Base-by-base conservation (phyloP, 1,284 basidiomycete species). In the Lentinula novae-zelandiae region DNA sequence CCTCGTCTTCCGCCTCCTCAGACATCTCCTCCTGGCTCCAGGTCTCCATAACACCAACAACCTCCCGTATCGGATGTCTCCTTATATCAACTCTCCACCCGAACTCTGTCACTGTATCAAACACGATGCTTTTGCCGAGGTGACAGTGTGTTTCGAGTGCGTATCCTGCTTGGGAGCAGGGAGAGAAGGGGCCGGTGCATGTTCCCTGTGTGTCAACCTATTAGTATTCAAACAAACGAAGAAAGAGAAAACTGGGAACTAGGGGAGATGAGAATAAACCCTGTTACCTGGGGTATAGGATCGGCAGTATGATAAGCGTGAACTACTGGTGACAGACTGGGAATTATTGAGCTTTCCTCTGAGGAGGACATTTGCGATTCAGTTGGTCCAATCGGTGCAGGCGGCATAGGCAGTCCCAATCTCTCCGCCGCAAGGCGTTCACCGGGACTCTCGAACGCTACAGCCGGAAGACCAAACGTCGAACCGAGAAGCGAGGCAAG, bases 361-460 rank as follows among this genome's bases (percentile, higher is more conserved):
- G 27, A 5, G 44, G 5, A 46, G 12, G 12, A 42, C 8, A 46
- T 46, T 20, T 20, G 63, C 50, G 31, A 46, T 46, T 4, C 36
- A 8, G 12, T 9, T 38, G 12, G 36, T 12, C 22, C 48, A 38
- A 56, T 53, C 55, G 60, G 51, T 40, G 51, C 57, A 0, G 82
- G 82, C 1, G 90, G 89, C n/a, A 88, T 72, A 0, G 89, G 89
- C 5, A 99, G 85, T 68, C 95, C 93, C 4, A 99, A 84, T 42
- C 97, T 86, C 27, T 81, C 73, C 0, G 97, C 92, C 3, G 96
- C 92, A 51, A 97, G 80, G 12, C 87, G 82, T 70, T 99, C 97
- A 15, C 94, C 96, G 0, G 95, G 96, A 10, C 94, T 83, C 75
- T 98, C 95, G 70, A 96, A 98, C 0, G 96, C 88, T 48, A 99